phyloP scores from a whole-genome alignment of 371 early-diverging fungal species.

The Apophysomyces sp. region DNA sequence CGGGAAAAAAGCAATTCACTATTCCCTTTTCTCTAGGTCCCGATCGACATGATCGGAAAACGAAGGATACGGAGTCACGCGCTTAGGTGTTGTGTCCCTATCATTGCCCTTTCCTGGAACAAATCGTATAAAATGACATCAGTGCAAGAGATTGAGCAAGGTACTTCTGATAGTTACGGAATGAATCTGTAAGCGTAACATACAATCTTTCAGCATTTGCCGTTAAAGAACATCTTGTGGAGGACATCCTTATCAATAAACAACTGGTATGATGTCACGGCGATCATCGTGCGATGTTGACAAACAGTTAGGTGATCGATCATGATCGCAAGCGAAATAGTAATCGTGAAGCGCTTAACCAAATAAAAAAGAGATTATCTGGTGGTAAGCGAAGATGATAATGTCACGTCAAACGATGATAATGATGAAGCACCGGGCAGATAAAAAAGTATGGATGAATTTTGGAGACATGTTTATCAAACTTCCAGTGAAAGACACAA shows the following conservation, averaged over 20 bases:
- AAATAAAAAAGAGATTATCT: conserved; percentile 39
- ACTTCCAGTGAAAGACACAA: conserved; percentile 41
- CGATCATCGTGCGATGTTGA: not conserved
- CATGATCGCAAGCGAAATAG: conserved; percentile 59
- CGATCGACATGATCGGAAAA: no score
- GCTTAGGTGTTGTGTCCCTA: no score
- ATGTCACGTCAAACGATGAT: not conserved
- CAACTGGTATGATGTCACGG: conserved; percentile 43
- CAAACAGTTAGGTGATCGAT: conserved; percentile 51
- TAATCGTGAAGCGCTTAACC: conserved; percentile 60
- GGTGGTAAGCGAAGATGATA: not conserved
- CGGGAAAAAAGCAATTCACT: no score
- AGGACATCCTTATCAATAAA: conserved; percentile 60
- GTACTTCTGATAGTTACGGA: not conserved
- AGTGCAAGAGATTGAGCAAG: not conserved
- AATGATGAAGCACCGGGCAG: conserved; percentile 4
- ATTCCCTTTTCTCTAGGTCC: no score
- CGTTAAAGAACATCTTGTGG: conserved; percentile 56
- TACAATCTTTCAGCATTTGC: conserved; percentile 35
- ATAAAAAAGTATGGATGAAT: conserved; percentile 65
- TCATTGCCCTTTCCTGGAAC: not conserved
- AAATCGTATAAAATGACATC: not conserved
- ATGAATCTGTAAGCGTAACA: not conserved
- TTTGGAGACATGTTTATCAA: conserved; percentile 67
- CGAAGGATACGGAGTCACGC: no score